Percentiles rank a stretch among this genome's conserved stretches.
Conservation (phyloP, 2,329 filamentous ascomycete genomes). For the Cadophora gregata region DNA sequence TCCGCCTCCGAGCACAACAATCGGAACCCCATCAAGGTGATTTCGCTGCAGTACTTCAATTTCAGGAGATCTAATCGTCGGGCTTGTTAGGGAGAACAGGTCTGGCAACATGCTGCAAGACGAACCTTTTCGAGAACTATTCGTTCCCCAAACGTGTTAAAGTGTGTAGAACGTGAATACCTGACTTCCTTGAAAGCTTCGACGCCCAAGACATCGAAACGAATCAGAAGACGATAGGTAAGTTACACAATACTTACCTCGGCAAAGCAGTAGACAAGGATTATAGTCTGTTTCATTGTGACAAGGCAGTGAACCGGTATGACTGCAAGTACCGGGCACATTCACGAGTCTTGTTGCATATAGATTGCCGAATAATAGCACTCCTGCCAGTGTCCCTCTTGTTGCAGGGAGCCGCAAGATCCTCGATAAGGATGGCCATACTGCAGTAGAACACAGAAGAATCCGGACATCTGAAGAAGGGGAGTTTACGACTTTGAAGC, state of each 20-base stretch:
- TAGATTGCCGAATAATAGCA: conserved; percentile 54
- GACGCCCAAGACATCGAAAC: too few relatives aligned
- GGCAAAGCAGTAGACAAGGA: conserved; percentile 47
- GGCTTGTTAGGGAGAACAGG: conserved; percentile 49
- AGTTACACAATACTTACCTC: conserved; percentile 51
- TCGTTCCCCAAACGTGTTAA: too few relatives aligned
- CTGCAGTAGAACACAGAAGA: not conserved
- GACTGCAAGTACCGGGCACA: conserved; percentile 58
- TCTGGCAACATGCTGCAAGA: conserved; percentile 62
- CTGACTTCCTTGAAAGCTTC: too few relatives aligned
- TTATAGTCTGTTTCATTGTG: conserved; percentile 5
- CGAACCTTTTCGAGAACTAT: too few relatives aligned
- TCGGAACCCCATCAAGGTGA: too few relatives aligned
- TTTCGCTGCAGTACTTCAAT: conserved; percentile 58
- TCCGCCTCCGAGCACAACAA: too few relatives aligned
- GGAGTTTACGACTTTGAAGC: conserved; percentile 51
- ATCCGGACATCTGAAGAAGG: conserved; percentile 53
- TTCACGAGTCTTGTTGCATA: conserved; percentile 36
- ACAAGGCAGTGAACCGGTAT: conserved; percentile 52
- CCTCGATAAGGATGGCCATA: conserved; percentile 13
- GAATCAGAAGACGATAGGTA: too few relatives aligned
- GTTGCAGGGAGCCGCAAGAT: conserved; percentile 18
- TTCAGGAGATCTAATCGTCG: conserved; percentile 61
- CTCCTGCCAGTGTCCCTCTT: not conserved
- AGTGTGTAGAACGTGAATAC: too few relatives aligned